Percentiles rank a stretch among this genome's conserved stretches.
These are phyloP conservation scores for Candida yuanshanica DNA, from an alignment of 805 yeast species.

Conservation along the genomic window DNA sequence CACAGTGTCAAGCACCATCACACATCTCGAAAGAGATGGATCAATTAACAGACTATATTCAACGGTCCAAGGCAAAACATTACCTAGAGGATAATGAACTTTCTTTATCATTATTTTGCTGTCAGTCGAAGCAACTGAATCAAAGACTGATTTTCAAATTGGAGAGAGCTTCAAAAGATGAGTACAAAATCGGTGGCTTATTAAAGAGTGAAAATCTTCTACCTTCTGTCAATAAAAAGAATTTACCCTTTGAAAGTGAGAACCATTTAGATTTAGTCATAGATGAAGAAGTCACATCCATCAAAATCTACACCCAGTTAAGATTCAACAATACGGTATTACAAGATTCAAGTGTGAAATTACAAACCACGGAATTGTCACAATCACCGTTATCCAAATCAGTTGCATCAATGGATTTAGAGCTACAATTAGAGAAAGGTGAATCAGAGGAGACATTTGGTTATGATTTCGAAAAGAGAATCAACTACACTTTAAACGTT, in stretches of 20 bases:
- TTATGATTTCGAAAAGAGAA: slow-evolving; percentile 8
- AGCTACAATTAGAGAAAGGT: slow-evolving; percentile 3
- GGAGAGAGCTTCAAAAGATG: not conserved
- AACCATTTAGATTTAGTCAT: slow-evolving; percentile 13
- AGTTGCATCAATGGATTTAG: not conserved
- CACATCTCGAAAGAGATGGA: not conserved
- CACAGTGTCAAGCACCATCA: slow-evolving; percentile 5
- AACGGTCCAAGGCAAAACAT: not conserved
- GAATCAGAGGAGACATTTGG: slow-evolving; percentile 6
- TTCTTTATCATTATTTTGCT: slow-evolving; percentile 7
- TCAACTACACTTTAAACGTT: slow-evolving; percentile 7
- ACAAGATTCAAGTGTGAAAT: slow-evolving; percentile 3
- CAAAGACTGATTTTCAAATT: slow-evolving; percentile 6
- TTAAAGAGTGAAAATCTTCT: slow-evolving; percentile 5
- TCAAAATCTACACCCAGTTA: slow-evolving; percentile 8
- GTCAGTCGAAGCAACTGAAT: slow-evolving; percentile 5
- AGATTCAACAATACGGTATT: slow-evolving; percentile 4
- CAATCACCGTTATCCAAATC: not conserved
- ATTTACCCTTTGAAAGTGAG: not conserved
- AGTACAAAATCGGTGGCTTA: not conserved
- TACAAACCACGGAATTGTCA: not conserved
- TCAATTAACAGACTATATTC: slow-evolving; percentile 1
- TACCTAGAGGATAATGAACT: not conserved
- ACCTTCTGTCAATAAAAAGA: slow-evolving; percentile 2
- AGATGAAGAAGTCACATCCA: slow-evolving; percentile 11